These are phyloP conservation scores for Secale cereale DNA, from an alignment of 176 grass and related monocot genomes.

Conservation along the genomic window DNA sequence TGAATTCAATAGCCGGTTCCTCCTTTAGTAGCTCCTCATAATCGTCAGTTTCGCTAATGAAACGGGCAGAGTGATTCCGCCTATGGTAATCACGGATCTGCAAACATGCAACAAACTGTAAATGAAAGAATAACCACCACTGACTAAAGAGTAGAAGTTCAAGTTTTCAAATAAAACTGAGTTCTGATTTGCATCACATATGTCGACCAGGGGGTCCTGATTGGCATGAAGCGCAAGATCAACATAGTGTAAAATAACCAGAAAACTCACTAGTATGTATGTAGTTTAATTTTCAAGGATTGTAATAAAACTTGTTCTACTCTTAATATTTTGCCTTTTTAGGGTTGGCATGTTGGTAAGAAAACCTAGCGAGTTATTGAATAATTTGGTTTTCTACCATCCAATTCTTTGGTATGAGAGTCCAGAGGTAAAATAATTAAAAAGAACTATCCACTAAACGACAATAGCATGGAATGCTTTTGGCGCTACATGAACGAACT, in stretches of 20 bases:
- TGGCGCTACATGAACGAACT: background rate
- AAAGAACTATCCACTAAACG: background rate
- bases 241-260: background rate
- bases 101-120: slow-evolving; percentile 23
- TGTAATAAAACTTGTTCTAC: too few species aligned
- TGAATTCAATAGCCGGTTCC: slow-evolving; percentile 85
- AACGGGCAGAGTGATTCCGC: slow-evolving; percentile 64
- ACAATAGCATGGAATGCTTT: background rate
- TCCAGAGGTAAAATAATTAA: background rate
- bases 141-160: background rate
- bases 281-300: background rate
- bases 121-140: background rate
- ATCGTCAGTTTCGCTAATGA: slow-evolving; percentile 65
- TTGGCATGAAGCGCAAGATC: background rate
- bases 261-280: background rate
- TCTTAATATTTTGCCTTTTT: too few species aligned
- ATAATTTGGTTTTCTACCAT: background rate
- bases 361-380: background rate
- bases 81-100: slow-evolving; percentile 97
- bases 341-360: background rate
- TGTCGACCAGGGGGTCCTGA: background rate
- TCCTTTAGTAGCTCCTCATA: slow-evolving; percentile 89
- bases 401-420: background rate
- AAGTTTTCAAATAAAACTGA: slow-evolving; percentile 7
- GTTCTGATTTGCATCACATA: slow-evolving; percentile 5